Conservation (phyloP, 1,139 yeast species). For the Geotrichum klebahnii region DNA sequence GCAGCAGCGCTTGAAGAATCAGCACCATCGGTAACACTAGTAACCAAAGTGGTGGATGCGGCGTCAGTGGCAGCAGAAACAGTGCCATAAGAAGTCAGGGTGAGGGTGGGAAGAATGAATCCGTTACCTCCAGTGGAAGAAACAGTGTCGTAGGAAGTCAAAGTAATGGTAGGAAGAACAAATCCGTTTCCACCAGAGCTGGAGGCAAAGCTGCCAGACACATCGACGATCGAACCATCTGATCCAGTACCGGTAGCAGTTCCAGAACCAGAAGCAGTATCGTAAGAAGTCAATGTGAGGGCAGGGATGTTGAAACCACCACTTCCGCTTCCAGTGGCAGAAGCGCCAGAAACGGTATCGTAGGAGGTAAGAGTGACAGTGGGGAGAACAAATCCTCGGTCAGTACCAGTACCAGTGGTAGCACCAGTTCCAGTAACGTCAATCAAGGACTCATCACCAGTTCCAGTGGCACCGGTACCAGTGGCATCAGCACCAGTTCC, state of each 20-base stretch:
- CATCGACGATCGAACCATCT: too few species aligned
- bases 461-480: constrained; percentile 2
- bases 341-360: neutral
- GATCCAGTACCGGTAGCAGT: neutral
- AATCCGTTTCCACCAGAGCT: neutral
- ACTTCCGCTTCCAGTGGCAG: constrained; percentile 2
- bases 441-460: neutral
- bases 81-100: neutral
- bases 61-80: neutral
- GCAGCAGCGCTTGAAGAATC: neutral
- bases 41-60: neutral
- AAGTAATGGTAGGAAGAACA: neutral
- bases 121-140: neutral
- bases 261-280: constrained; percentile 1
- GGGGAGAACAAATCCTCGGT: neutral
- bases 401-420: neutral
- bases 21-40: neutral
- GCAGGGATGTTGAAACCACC: constrained; percentile 5
- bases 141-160: constrained; percentile 1
- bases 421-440: constrained; percentile 3
- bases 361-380: neutral
- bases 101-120: constrained; percentile 8
- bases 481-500: constrained; percentile 6
- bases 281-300: neutral
- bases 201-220: neutral